Evolutionary conservation across 2,329 filamentous ascomycete species (phyloP).

Genomic region (Alternaria angustiovoidea): DNA sequence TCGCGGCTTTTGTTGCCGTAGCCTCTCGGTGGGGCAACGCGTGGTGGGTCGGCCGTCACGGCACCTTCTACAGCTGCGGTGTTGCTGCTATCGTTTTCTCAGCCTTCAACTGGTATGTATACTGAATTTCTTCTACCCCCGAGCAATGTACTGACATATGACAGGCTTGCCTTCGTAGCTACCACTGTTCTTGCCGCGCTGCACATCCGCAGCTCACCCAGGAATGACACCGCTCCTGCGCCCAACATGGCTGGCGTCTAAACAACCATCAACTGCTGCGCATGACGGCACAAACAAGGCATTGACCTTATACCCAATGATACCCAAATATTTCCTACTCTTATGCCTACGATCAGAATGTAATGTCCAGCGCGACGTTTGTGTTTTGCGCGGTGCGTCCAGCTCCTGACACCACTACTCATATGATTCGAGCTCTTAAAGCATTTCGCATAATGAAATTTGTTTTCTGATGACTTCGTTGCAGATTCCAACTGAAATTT

Average conservation of each 20-base stretch:
- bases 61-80: constrained; percentile 61
- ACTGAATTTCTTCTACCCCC: background rate
- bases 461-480: background rate
- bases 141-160: constrained; percentile 17
- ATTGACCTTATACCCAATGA: background rate
- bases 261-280: background rate
- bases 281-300: background rate
- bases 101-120: constrained; percentile 68
- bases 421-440: background rate
- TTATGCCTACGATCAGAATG: constrained; percentile 3
- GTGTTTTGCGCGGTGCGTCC: background rate
- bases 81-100: constrained; percentile 73
- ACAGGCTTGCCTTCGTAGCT: constrained; percentile 60
- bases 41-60: constrained; percentile 57
- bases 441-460: constrained; percentile 3
- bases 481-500: background rate
- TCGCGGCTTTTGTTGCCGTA: constrained; percentile 81
- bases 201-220: constrained; percentile 55
- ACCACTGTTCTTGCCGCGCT: constrained; percentile 60
- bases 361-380: constrained; percentile 12
- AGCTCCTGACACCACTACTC: background rate
- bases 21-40: constrained; percentile 70
- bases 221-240: constrained; percentile 40
- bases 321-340: constrained; percentile 11
- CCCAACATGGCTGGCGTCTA: constrained; percentile 52